Base-by-base conservation (phyloP, 2,329 filamentous ascomycete species). In the Aureobasidium namibiae region DNA sequence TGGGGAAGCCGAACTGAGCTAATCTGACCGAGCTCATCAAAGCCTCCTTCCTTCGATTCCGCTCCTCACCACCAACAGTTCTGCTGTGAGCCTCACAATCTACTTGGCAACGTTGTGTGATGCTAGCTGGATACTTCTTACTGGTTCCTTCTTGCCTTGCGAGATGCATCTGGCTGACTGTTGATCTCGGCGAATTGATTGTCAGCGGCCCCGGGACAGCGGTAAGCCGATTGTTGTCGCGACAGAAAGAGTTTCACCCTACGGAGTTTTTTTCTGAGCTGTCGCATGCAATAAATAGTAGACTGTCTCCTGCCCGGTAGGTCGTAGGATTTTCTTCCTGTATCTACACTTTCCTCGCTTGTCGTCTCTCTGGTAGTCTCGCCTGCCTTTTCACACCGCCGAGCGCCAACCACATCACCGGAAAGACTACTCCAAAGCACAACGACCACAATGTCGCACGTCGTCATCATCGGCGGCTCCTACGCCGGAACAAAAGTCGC, bases 401-500 rank as follows among this genome's bases (percentile, higher is more conserved):
- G 18, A 34, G 31, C 41, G 16, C 31, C 2, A 14, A 38, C 8
- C 21, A 34, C 9, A 34, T 16, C 36, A 33, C 4, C 7, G 29
- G 29, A 24, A 16, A 24, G 9, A 6, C 8, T 18, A n/a, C n/a
- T n/a, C n/a, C n/a, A n/a, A n/a, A n/a, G n/a, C n/a, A n/a, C n/a
- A n/a, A n/a, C n/a, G n/a, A n/a, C n/a, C 33, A 49, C 16, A 16
- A 49, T 49, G 54, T 31, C 54, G 34, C 54, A 58, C 6, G 54
- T 58, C 11, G 44, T 49, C 24, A 58, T 58, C 24, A 58, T 58
- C 36, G 54, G 54, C 21, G 54, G n/a, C 16, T 58, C 54, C 23
- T 58, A 49, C 42, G 42, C 38, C 31, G 54, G 54, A 21, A 31
- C 44, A 4, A 58, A 58, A 58, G 54, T 58, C 23, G 54, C 54